Conservation (phyloP, 73 alveolate species). For the Blepharisma japonicum region DNA sequence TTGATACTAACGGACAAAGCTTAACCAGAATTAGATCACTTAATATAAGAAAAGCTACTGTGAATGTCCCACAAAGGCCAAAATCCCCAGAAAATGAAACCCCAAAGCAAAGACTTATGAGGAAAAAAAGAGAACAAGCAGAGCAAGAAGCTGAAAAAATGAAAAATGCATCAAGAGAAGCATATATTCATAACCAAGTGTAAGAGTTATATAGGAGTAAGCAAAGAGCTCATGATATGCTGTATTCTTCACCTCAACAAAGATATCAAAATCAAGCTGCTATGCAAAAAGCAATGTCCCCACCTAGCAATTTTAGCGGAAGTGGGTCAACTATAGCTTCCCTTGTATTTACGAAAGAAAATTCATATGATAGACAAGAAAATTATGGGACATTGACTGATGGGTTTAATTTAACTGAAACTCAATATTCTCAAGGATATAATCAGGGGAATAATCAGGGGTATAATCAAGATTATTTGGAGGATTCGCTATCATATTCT, state of each 20-base stretch:
- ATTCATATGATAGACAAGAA: background rate
- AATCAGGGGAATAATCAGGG: background rate
- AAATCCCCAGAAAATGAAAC: slow-evolving; percentile 23
- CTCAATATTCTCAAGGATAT: background rate
- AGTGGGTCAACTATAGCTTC: slow-evolving; percentile 23
- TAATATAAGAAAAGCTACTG: too few relatives aligned
- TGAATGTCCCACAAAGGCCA: too few relatives aligned
- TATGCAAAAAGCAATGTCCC: background rate
- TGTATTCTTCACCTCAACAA: slow-evolving; percentile 33
- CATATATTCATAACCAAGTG: slow-evolving; percentile 32
- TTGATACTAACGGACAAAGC: slow-evolving; percentile 40
- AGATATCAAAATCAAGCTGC: slow-evolving; percentile 17
- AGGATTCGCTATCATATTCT: background rate
- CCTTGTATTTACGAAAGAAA: background rate
- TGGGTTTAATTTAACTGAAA: background rate
- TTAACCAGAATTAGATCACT: background rate
- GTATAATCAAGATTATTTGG: background rate
- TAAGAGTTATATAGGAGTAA: slow-evolving; percentile 8
- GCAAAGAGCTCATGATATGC: slow-evolving; percentile 43
- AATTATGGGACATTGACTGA: background rate
- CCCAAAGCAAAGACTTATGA: slow-evolving; percentile 43
- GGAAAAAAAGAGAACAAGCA: slow-evolving; percentile 38
- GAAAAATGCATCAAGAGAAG: slow-evolving; percentile 34
- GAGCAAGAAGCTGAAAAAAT: slow-evolving; percentile 43
- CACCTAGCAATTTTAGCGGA: background rate